Base-by-base conservation (phyloP, 106 monocot genomes). In the Chionographis japonica region DNA sequence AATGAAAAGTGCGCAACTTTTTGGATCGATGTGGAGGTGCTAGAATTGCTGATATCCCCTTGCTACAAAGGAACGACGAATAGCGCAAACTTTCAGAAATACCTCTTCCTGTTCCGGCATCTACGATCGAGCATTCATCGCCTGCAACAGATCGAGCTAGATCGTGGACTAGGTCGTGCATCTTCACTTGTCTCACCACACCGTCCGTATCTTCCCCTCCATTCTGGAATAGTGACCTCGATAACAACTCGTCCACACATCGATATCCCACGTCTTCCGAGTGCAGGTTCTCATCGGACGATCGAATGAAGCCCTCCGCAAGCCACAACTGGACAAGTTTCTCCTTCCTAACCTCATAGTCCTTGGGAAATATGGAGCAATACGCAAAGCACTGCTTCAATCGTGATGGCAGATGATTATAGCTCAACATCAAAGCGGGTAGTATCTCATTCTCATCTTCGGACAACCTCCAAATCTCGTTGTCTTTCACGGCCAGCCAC, bases 81-180 rank as follows among this genome's bases (percentile, higher is more conserved):
- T 59, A 37, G 5, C 27, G 58, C 10, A 19, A 9, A 19, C 18
- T 59, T 12, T 27, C 4, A 7, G 36, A 59, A 59, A 37, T 59
- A 10, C 4, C n/a, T n/a, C n/a, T 17, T 12, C 40, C 4, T 7
- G 5, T 40, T 14, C 1, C 12, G 35, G 7, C 41, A 4, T 73
- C 52, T 2, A 65, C 15, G 12, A 63, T 60, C 2, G 40, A 68
- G 50, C 68, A 73, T 68, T 82, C 77, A 42, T 73, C 62, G 37
- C 58, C 58, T 12, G 82, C 67, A 17, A 77, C 54, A 73, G 46
- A 76, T 52, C 4, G 63, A 62, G 74, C 73, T 11, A 83, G 65
- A 41, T 78, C 74, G 38, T 83, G 83, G n/a, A 83, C 35, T 4
- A 83, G 40, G 37, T 74, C 73, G 55, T 78, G 78, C 60, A 83